These are phyloP conservation scores for Arthroderma sp. DNA, from an alignment of 2,329 filamentous ascomycete genomes.

Conservation along the genomic window DNA sequence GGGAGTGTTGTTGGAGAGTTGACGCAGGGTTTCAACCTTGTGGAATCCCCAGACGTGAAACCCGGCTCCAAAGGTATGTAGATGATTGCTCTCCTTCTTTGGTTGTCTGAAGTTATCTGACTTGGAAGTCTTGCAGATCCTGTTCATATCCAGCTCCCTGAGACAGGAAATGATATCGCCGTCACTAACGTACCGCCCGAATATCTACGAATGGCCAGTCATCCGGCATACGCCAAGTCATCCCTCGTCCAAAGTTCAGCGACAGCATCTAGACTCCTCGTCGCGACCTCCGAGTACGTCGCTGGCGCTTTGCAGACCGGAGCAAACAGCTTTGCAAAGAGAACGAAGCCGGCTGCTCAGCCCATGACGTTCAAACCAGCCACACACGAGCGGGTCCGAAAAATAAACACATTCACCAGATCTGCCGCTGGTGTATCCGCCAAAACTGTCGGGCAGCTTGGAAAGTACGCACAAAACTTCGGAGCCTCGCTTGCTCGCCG, in stretches of 20 bases:
- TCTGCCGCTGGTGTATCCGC: constrained; percentile 67
- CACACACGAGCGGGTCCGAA: constrained; percentile 72
- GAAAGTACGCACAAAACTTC: constrained; percentile 75
- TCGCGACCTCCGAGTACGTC: constrained; percentile 71
- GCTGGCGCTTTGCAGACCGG: constrained; percentile 63
- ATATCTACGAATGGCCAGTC: constrained; percentile 63
- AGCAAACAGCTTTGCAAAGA: constrained; percentile 68
- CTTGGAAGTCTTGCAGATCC: constrained; percentile 22
- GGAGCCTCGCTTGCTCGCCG: constrained; percentile 62
- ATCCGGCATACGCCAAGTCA: constrained; percentile 85
- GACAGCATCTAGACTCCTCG: constrained; percentile 78
- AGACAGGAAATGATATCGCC: constrained; percentile 33
- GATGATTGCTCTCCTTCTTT: not conserved
- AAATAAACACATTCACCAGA: constrained; percentile 75
- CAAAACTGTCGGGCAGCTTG: constrained; percentile 75
- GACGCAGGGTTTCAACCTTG: constrained; percentile 63
- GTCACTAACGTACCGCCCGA: constrained; percentile 37
- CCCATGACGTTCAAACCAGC: constrained; percentile 78
- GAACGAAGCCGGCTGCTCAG: constrained; percentile 61
- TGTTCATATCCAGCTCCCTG: constrained; percentile 35
- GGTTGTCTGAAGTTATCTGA: not conserved
- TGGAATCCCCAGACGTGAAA: constrained; percentile 62
- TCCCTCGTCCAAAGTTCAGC: constrained; percentile 75
- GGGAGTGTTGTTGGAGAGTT: constrained; percentile 90
- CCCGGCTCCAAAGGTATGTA: constrained; percentile 78